A percentile compares a stretch with the other conserved stretches of the same genome.
phyloP scores from a whole-genome alignment of 2,329 filamentous ascomycete genomes.

The Xylariaceae sp. region DNA sequence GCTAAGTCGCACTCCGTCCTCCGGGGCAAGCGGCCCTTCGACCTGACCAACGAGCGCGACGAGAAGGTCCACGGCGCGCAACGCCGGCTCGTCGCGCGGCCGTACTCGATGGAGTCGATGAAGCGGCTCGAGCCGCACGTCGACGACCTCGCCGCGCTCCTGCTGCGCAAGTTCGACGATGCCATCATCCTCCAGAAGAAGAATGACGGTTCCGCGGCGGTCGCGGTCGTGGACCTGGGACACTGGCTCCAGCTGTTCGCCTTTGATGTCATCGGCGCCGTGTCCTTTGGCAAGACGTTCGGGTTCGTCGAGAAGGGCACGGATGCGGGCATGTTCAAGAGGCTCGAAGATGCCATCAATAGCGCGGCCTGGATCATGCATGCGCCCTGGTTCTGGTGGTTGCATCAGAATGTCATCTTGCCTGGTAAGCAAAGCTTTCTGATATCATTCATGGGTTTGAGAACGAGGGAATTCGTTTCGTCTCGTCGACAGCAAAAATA shows the following conservation, averaged over 20 bases:
- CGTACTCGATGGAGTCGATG: slow-evolving; percentile 18
- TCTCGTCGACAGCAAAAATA: background rate
- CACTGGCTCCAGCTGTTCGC: slow-evolving; percentile 14
- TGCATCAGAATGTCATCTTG: slow-evolving; percentile 10
- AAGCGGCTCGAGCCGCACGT: slow-evolving; percentile 14
- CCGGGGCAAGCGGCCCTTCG: slow-evolving; percentile 14
- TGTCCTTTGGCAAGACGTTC: slow-evolving; percentile 15
- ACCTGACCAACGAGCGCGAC: slow-evolving; percentile 12
- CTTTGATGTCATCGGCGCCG: slow-evolving; percentile 15
- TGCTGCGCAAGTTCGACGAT: slow-evolving; percentile 8
- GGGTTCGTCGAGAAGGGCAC: slow-evolving; percentile 13
- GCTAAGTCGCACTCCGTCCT: slow-evolving; percentile 11
- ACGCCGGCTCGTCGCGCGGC: slow-evolving; percentile 15
- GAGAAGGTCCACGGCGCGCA: slow-evolving; percentile 16
- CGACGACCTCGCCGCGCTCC: slow-evolving; percentile 1
- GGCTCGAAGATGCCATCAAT: slow-evolving; percentile 1
- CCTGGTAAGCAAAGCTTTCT: background rate
- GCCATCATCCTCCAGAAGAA: too few relatives aligned
- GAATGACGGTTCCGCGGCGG: background rate
- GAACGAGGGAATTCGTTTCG: background rate
- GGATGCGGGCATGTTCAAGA: slow-evolving; percentile 10
- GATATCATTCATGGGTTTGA: background rate
- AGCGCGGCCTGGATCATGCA: slow-evolving; percentile 11
- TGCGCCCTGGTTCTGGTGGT: slow-evolving; percentile 4
- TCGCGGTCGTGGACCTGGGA: slow-evolving; percentile 10